phyloP scores from a whole-genome alignment of 2,329 filamentous ascomycete genomes.

The Aspergillus intermedius region DNA sequence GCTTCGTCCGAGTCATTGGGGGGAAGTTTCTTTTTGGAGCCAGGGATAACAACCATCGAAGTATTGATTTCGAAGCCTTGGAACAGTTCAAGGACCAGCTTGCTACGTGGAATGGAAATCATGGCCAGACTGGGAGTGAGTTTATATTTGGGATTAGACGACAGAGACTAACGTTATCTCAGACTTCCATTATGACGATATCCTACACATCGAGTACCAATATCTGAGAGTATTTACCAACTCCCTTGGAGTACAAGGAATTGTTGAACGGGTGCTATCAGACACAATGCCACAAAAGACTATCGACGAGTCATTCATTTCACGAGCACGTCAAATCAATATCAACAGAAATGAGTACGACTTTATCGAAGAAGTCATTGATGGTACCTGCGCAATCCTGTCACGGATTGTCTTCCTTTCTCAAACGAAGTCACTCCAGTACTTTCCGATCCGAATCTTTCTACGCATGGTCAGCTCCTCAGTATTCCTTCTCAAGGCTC shows the following conservation, averaged over 20 bases:
- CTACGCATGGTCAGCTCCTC: constrained; percentile 50
- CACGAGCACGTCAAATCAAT: constrained; percentile 36
- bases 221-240: constrained; percentile 41
- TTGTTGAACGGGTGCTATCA: constrained; percentile 47
- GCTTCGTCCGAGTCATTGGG: constrained; percentile 46
- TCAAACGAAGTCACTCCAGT: constrained; percentile 41
- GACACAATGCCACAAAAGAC: constrained; percentile 9
- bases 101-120: no score
- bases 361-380: constrained; percentile 52
- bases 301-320: constrained; percentile 19
- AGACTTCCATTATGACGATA: constrained; percentile 18
- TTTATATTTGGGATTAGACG: constrained; percentile 32
- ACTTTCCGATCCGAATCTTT: constrained; percentile 49
- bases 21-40: constrained; percentile 44
- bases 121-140: constrained; percentile 27
- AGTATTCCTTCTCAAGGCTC: constrained; percentile 48
- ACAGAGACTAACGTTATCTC: no score
- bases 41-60: constrained; percentile 21
- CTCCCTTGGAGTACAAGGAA: constrained; percentile 50
- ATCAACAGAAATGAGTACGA: constrained; percentile 47
- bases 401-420: constrained; percentile 45
- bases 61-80: no score
- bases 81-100: no score
- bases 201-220: constrained; percentile 49
- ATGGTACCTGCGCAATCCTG: constrained; percentile 48